Percentiles rank a stretch among this genome's conserved stretches.
Conservation (phyloP, 305 asterid genomes). For the Plantago coronopus region DNA sequence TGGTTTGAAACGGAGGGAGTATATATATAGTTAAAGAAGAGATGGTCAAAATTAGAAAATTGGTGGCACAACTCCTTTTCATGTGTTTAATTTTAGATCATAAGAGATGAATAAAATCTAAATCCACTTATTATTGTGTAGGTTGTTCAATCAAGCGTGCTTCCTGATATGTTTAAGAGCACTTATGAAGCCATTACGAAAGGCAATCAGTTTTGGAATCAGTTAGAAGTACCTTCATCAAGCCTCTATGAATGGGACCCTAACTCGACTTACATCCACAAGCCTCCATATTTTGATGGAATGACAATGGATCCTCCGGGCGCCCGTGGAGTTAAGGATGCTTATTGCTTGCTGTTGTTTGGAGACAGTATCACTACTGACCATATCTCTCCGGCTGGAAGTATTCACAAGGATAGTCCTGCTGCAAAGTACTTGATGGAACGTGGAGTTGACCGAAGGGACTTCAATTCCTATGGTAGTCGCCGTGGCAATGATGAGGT, state of each 20-base stretch:
- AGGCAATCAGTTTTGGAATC: conserved; percentile 84
- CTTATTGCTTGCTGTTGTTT: conserved; percentile 72
- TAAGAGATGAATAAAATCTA: conserved; percentile 12
- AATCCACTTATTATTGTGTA: conserved; percentile 21
- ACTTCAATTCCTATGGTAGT: conserved; percentile 90
- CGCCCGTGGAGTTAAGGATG: conserved; percentile 72
- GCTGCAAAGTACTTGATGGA: conserved; percentile 80
- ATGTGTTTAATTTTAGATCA: too few relatives aligned
- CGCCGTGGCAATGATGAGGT: conserved; percentile 96
- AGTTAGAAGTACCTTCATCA: conserved; percentile 64
- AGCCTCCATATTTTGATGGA: conserved; percentile 84
- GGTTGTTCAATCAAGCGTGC: conserved; percentile 92
- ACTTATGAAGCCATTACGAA: conserved; percentile 80
- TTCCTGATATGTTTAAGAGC: conserved; percentile 89
- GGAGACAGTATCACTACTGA: conserved; percentile 97
- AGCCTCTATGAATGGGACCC: conserved; percentile 77
- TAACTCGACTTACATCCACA: conserved; percentile 78
- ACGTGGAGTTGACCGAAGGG: conserved; percentile 69
- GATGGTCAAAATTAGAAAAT: too few relatives aligned
- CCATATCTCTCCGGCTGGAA: conserved; percentile 95
- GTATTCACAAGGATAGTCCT: conserved; percentile 86
- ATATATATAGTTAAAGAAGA: too few relatives aligned
- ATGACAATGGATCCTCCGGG: conserved; percentile 88
- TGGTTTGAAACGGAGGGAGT: too few relatives aligned
- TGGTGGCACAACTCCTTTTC: too few relatives aligned